Base-by-base conservation (phyloP, 2,329 filamentous ascomycete species). In the Aspergillus neoniger region DNA sequence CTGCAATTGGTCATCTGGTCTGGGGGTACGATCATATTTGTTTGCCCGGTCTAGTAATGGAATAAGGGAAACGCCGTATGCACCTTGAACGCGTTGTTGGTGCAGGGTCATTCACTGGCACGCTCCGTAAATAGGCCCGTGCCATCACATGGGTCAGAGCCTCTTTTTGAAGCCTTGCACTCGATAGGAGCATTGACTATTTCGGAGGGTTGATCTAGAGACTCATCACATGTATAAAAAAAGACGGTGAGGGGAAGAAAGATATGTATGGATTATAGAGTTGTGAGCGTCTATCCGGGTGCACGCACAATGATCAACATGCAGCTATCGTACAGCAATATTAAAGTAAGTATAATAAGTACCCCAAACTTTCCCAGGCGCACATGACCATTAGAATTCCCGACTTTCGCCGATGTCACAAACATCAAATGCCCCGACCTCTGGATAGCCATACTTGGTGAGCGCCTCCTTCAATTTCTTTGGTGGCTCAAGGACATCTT, bases 401-500 rank as follows among this genome's bases (percentile, higher is more conserved):
- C 86, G 84, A 67, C 88, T 93, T 79, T 94, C 91, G 0, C 92
- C 91, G 79, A 97, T 91, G 67, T 91, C 87, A 71, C 91, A 94
- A 1, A 91, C 84, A 70, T 93, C 92, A 79, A 95, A 96, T 0
- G 90, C 80, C 0, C 91, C 91, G 49, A 82, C 85, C 75, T 93
- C 89, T 0, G 84, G 80, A 1, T 96, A 72, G 0, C 85, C 86
- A 68, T 87, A 88, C 69, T 82, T 84, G 68, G 80, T 83, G 72
- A 96, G 76, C 2, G 92, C 92, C 72, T 90, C 82, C 74, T 83
- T 88, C 63, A 97, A 78, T 73, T 90, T 77, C 74, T 75, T 79
- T 1, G 92, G 92, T 49, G 94, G 94, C 78, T 96, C 92, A 59
- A 93, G 74, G 1, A 96, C 89, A 61, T 93, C 90, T 76, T 98